Percentiles rank a stretch among this genome's conserved stretches.
phyloP scores from a whole-genome alignment of 805 yeast genomes.

The Hanseniaspora guilliermondii region DNA sequence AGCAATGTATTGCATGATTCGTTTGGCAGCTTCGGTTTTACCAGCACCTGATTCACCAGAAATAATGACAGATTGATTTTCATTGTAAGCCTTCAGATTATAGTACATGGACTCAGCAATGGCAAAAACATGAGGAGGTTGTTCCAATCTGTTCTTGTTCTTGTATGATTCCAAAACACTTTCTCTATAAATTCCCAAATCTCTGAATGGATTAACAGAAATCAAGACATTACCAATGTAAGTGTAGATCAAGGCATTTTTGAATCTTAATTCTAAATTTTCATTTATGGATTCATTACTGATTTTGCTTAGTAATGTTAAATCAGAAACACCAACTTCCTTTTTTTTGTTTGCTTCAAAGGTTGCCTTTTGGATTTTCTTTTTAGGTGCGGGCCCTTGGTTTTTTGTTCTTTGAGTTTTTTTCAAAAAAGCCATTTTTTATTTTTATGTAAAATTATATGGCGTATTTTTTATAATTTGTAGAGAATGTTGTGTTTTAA shows the following conservation, averaged over 20 bases:
- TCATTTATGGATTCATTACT: slow-evolving; percentile 88
- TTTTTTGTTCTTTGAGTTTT: slow-evolving; percentile 54
- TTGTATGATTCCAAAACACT: slow-evolving; percentile 61
- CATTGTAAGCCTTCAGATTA: slow-evolving; percentile 84
- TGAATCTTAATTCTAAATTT: slow-evolving; percentile 76
- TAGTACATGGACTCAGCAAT: slow-evolving; percentile 96
- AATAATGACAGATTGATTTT: slow-evolving; percentile 92
- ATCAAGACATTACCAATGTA: slow-evolving; percentile 90
- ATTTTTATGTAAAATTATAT: neutral
- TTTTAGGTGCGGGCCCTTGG: slow-evolving; percentile 41
- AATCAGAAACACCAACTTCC: slow-evolving; percentile 96
- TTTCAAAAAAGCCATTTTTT: slow-evolving; percentile 60
- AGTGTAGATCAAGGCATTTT: slow-evolving; percentile 81
- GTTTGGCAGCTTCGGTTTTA: slow-evolving; percentile 93
- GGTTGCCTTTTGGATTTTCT: slow-evolving; percentile 69
- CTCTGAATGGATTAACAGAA: slow-evolving; percentile 92
- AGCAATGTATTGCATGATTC: slow-evolving; percentile 94
- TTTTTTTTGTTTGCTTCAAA: slow-evolving; percentile 79
- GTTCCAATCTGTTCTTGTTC: slow-evolving; percentile 89
- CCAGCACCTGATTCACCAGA: slow-evolving; percentile 98
- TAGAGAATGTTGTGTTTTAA: too few species aligned
- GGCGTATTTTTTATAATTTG: neutral
- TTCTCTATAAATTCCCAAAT: slow-evolving; percentile 86
- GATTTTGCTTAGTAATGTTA: slow-evolving; percentile 77
- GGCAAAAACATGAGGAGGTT: slow-evolving; percentile 96